phyloP scores from a whole-genome alignment of 495 filamentous ascomycete species.

The Aspergillus coremiiformis region DNA sequence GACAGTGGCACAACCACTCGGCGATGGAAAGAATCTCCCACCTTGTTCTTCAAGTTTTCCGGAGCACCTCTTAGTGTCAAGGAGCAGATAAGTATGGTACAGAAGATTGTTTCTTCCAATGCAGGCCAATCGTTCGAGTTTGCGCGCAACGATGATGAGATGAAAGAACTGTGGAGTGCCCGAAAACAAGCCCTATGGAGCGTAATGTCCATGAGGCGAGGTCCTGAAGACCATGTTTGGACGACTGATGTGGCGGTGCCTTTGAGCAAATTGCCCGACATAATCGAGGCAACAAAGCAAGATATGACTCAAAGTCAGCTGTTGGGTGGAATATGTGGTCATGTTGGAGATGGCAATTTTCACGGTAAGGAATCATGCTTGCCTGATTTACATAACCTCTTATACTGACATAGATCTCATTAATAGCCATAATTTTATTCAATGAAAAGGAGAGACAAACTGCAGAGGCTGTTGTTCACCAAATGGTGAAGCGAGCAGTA shows the following conservation, averaged over 20 bases:
- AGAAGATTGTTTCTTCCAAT: slow-evolving; percentile 44
- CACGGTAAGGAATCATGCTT: slow-evolving; percentile 36
- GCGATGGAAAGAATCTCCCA: slow-evolving; percentile 54
- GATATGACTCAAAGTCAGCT: slow-evolving; percentile 50
- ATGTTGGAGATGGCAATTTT: slow-evolving; percentile 63
- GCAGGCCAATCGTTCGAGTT: slow-evolving; percentile 52
- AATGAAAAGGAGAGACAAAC: slow-evolving; percentile 37
- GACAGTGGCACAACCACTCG: slow-evolving; percentile 46
- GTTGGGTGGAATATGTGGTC: slow-evolving; percentile 56
- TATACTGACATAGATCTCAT: not conserved
- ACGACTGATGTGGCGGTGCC: slow-evolving; percentile 63
- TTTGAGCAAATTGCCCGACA: slow-evolving; percentile 52
- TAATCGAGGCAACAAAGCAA: slow-evolving; percentile 55
- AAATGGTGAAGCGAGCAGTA: slow-evolving; percentile 49
- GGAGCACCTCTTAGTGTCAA: slow-evolving; percentile 52
- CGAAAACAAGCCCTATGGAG: slow-evolving; percentile 55
- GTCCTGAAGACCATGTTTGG: slow-evolving; percentile 54
- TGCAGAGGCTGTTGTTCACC: slow-evolving; percentile 39
- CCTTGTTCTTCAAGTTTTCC: slow-evolving; percentile 60
- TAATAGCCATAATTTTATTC: slow-evolving; percentile 48
- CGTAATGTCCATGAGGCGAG: slow-evolving; percentile 49
- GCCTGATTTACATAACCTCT: not conserved
- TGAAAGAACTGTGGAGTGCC: slow-evolving; percentile 54
- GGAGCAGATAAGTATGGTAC: slow-evolving; percentile 52
- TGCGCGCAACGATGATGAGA: slow-evolving; percentile 47